Conservation (phyloP, 2,329 filamentous ascomycete genomes). For the Sporothrix mexicana region DNA sequence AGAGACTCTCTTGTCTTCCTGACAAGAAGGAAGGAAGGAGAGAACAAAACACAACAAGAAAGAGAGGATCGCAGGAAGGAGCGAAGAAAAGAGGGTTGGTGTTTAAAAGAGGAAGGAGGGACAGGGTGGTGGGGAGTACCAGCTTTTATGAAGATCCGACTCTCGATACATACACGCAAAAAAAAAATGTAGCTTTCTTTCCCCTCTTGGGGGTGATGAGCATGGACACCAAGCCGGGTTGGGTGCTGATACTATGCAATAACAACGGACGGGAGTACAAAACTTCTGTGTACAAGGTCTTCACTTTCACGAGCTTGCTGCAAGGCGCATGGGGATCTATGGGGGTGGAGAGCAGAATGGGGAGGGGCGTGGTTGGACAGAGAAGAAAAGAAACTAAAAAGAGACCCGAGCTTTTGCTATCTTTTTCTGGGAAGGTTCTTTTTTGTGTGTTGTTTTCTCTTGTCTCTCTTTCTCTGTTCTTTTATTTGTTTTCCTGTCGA, state of each 20-base stretch:
- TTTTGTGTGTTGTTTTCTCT: conserved; percentile 4
- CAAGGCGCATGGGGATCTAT: conserved; percentile 6
- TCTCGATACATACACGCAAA: background rate
- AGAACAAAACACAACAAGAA: background rate
- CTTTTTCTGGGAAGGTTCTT: conserved; percentile 18
- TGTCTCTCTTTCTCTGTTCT: background rate
- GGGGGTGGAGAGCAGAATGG: conserved; percentile 10
- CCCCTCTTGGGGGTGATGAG: background rate
- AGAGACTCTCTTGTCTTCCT: background rate
- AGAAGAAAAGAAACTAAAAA: background rate
- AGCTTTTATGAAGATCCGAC: conserved; percentile 3
- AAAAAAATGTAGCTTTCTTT: background rate
- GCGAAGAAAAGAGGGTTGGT: background rate
- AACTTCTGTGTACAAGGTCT: too few relatives aligned
- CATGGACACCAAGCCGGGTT: background rate
- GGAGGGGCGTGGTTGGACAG: conserved; percentile 14
- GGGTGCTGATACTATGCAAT: conserved; percentile 1
- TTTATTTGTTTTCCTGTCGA: background rate
- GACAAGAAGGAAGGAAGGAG: background rate
- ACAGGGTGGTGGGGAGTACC: background rate
- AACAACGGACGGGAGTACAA: background rate
- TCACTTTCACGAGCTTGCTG: conserved; percentile 19
- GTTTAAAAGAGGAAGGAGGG: conserved; percentile 8
- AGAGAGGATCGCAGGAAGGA: conserved; percentile 4
- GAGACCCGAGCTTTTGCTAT: conserved; percentile 16